A percentile compares a stretch with the other conserved stretches of the same genome.
phyloP scores from a whole-genome alignment of 345 rosid genomes.

The Brassica carinata region DNA sequence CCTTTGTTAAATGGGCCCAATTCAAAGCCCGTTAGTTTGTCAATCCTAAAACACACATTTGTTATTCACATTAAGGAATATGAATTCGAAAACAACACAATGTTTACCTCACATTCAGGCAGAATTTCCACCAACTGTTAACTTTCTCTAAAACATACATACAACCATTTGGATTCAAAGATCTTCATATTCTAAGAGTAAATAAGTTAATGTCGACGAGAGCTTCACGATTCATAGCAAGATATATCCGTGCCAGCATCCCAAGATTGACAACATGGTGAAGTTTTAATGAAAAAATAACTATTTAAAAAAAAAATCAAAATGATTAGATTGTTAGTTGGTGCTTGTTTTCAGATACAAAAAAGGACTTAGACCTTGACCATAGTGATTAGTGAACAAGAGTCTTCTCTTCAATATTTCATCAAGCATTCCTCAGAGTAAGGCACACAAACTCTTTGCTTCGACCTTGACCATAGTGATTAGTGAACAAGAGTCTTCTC shows the following conservation, averaged over 20 bases:
- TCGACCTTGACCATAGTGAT: background rate
- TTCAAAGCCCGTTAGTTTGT: background rate
- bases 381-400: no score
- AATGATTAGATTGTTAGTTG: background rate
- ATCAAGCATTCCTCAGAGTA: background rate
- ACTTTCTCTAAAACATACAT: no score
- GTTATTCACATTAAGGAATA: background rate
- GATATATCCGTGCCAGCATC: background rate
- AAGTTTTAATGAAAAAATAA: no score
- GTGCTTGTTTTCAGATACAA: background rate
- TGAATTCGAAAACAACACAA: background rate
- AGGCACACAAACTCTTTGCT: slow-evolving; percentile 8
- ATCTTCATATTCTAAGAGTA: no score
- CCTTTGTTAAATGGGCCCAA: slow-evolving; percentile 32
- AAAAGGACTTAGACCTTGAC: background rate
- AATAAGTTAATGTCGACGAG: no score
- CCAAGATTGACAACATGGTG: no score
- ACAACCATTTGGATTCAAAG: no score
- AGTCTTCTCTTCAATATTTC: background rate
- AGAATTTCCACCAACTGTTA: no score
- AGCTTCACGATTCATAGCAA: background rate
- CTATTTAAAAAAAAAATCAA: no score
- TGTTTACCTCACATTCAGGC: no score
- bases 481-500: background rate
- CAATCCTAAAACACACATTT: background rate